These are phyloP conservation scores for Tetradesmus obliquus DNA, from an alignment of 139 green algal species.

Conservation along the genomic window DNA sequence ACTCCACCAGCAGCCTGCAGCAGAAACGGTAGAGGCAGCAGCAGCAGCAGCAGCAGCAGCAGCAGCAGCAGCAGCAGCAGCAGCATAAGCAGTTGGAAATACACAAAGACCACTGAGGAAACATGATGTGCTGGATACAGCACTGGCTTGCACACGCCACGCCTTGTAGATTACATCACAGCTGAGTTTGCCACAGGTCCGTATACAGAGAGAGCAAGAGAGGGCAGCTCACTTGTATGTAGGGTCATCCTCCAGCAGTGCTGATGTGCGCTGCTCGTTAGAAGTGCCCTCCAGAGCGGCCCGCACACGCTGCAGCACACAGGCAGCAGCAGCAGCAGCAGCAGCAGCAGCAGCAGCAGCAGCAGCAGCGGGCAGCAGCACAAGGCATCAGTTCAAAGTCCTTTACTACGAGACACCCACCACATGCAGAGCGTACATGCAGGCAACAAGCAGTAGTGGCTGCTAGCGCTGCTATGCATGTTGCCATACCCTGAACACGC, in stretches of 20 bases:
- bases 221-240: constrained; percentile 76
- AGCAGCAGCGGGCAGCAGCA: not conserved
- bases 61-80: too few relatives aligned
- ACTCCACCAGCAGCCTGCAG: constrained; percentile 92
- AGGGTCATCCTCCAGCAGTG: constrained; percentile 77
- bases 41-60: not conserved
- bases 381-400: too few relatives aligned
- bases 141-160: too few relatives aligned
- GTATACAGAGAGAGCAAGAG: too few relatives aligned
- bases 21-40: not conserved
- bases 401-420: too few relatives aligned
- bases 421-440: not conserved
- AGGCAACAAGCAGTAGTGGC: not conserved
- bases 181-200: too few relatives aligned
- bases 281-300: constrained; percentile 48
- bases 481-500: too few relatives aligned
- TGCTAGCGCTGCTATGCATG: too few relatives aligned
- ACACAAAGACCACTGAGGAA: not conserved
- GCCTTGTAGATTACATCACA: too few relatives aligned
- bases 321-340: not conserved
- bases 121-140: not conserved
- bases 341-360: not conserved
- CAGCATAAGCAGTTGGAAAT: not conserved
- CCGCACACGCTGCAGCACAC: constrained; percentile 50
- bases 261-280: constrained; percentile 10